Base-by-base conservation (phyloP, 495 filamentous ascomycete genomes). In the Neurospora sp. region DNA sequence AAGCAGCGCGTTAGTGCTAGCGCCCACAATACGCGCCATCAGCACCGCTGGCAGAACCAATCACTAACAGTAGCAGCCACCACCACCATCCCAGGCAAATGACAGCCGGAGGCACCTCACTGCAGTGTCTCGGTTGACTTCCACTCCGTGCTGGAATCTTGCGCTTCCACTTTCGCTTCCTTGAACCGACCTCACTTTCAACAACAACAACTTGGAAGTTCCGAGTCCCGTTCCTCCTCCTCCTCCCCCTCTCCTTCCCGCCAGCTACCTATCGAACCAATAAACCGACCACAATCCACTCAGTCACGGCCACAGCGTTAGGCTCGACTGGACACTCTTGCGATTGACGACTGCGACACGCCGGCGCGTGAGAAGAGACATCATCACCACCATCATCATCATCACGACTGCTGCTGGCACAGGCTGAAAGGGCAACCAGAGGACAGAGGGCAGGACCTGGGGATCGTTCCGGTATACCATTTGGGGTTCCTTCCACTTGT, bases 121-220 rank as follows among this genome's bases (percentile, higher is more conserved):
- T 59, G 22, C 10, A 59, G 47, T 7, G 44, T 47, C 22, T 27
- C 22, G 22, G 22, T 27, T 27, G 22, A 27, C 22, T 27, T 27
- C 45, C 8, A 22, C 40, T 47, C 39, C 5, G 12, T 40, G 38
- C 20, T 38, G 31, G 10, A 27, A 31, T 18, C 38, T 59, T 31
- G 42, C 40, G 3, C 14, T 38, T 38, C 40, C 20, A 10, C 12
- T 37, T 37, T 7, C 41, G 3, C 44, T 65, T 38, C 44, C n/a
- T 59, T 20, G 7, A n/a, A 42, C 39, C 42, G 22, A 47, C 8
- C 69, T 71, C 40, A 37, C 42, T 12, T 65, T n/a, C 70, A 45
- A 59, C 70, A 45, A 59, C 70, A 45, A 59, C 70, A 65, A 22
- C 70, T 65, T 59, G 42, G 18, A 41, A n/a, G 27, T 71, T 71